These are phyloP conservation scores for Typha latifolia DNA, from an alignment of 176 grass and related monocot genomes.

Conservation along the genomic window DNA sequence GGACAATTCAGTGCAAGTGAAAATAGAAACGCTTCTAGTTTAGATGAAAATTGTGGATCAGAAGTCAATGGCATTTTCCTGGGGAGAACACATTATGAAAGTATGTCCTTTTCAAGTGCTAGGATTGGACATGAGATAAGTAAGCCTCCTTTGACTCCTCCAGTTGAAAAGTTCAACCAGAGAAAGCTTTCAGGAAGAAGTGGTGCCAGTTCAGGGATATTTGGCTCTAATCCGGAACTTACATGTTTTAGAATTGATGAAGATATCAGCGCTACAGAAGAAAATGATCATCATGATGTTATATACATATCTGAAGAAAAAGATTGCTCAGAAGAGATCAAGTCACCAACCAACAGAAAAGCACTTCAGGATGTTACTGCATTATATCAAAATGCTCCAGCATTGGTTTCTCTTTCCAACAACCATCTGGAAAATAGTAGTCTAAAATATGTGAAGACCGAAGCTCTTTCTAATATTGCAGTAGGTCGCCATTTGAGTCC, in stretches of 20 bases:
- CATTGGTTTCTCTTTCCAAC: conserved; percentile 25
- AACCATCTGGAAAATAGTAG: conserved; percentile 22
- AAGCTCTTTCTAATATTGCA: conserved; percentile 13
- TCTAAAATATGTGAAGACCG: conserved; percentile 1
- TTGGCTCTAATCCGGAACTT: conserved; percentile 53
- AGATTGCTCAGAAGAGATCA: background rate
- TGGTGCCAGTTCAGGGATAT: conserved; percentile 40
- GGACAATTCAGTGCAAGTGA: conserved; percentile 30
- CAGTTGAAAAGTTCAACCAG: conserved; percentile 45
- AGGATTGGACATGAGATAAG: conserved; percentile 13
- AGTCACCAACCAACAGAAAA: conserved; percentile 33
- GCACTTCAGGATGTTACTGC: conserved; percentile 49
- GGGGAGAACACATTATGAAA: conserved; percentile 22
- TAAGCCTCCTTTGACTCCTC: conserved; percentile 52
- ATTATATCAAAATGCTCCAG: conserved; percentile 35
- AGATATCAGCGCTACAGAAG: conserved; percentile 47
- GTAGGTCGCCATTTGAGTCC: conserved; percentile 18
- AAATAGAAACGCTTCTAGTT: conserved; percentile 19
- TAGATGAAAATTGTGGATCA: conserved; percentile 32
- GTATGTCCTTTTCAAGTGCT: conserved; percentile 25
- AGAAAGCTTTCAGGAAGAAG: conserved; percentile 36
- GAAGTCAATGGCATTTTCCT: conserved; percentile 30
- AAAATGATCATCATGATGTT: conserved; percentile 21
- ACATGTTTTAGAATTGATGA: conserved; percentile 75
- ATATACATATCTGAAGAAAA: background rate